Conservation (phyloP, 768 basidiomycete genomes). For the Infundibulicybe gibba region DNA sequence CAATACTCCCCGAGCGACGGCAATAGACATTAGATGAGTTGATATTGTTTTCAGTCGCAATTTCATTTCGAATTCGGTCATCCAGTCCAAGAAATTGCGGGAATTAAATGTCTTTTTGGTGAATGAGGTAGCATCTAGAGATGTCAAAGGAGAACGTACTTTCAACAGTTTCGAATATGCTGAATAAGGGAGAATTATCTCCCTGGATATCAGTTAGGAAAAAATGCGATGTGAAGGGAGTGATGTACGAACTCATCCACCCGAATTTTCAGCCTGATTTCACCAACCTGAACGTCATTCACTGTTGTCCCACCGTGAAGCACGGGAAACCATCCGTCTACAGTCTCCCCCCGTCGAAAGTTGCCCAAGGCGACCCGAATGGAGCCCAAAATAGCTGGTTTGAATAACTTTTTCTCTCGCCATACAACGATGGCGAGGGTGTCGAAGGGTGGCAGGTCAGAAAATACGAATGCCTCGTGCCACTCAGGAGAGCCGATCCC, state of each 20-base stretch:
- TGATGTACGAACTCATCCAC: constrained; percentile 64
- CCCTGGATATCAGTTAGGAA: constrained; percentile 38
- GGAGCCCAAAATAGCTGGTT: constrained; percentile 54
- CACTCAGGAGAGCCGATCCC: constrained; percentile 69
- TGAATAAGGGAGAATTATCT: constrained; percentile 70
- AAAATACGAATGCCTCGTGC: constrained; percentile 75
- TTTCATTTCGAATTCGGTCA: constrained; percentile 64
- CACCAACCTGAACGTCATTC: constrained; percentile 63
- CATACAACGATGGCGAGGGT: constrained; percentile 65
- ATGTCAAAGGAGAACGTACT: constrained; percentile 31
- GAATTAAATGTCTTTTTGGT: constrained; percentile 44
- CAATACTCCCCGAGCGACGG: constrained; percentile 61
- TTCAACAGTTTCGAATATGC: constrained; percentile 59
- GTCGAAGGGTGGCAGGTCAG: constrained; percentile 78
- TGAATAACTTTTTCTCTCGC: constrained; percentile 62
- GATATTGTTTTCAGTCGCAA: constrained; percentile 64
- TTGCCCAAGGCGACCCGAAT: constrained; percentile 63
- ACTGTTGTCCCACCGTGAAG: constrained; percentile 45
- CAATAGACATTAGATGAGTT: constrained; percentile 61
- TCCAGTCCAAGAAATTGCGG: constrained; percentile 72
- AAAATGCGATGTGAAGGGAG: not conserved
- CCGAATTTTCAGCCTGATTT: constrained; percentile 67
- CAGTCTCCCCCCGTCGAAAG: constrained; percentile 67
- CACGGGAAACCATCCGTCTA: constrained; percentile 87
- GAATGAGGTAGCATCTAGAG: not conserved